These are phyloP conservation scores for Immersiella caudata DNA, from an alignment of 495 filamentous ascomycete species.

Conservation along the genomic window DNA sequence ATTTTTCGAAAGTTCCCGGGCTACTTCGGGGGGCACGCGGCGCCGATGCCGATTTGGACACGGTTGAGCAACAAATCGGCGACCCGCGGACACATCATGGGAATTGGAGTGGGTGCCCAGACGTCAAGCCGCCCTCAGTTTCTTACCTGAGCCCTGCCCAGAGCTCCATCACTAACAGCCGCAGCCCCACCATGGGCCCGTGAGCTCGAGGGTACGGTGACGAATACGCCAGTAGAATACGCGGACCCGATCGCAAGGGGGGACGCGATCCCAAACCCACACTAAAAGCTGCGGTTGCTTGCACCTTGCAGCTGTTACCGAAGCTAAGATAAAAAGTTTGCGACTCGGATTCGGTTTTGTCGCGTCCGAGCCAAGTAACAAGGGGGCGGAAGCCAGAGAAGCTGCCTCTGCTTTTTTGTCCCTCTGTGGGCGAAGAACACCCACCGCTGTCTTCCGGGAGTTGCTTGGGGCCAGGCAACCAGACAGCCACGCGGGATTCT, in stretches of 20 bases:
- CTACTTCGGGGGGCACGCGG: not conserved
- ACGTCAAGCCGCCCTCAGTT: not conserved
- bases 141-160: not conserved
- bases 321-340: slow-evolving; percentile 11
- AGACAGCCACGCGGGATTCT: not conserved
- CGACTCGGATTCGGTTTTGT: slow-evolving; percentile 9
- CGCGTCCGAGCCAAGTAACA: not conserved
- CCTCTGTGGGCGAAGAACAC: not conserved
- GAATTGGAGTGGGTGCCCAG: not conserved
- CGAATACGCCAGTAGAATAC: no score
- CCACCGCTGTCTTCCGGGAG: not conserved
- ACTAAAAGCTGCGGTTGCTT: slow-evolving; percentile 2
- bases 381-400: not conserved
- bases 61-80: not conserved
- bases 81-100: not conserved
- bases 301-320: slow-evolving; percentile 10
- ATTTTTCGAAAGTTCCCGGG: not conserved
- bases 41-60: not conserved
- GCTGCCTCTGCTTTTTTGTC: not conserved
- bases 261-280: slow-evolving; percentile 2
- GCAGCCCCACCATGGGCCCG: not conserved
- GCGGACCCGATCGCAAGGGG: not conserved
- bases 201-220: not conserved
- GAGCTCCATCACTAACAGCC: not conserved
- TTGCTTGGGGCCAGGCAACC: not conserved